phyloP scores from a whole-genome alignment of 2,329 filamentous ascomycete genomes.

The Cladorrhinum sp. region DNA sequence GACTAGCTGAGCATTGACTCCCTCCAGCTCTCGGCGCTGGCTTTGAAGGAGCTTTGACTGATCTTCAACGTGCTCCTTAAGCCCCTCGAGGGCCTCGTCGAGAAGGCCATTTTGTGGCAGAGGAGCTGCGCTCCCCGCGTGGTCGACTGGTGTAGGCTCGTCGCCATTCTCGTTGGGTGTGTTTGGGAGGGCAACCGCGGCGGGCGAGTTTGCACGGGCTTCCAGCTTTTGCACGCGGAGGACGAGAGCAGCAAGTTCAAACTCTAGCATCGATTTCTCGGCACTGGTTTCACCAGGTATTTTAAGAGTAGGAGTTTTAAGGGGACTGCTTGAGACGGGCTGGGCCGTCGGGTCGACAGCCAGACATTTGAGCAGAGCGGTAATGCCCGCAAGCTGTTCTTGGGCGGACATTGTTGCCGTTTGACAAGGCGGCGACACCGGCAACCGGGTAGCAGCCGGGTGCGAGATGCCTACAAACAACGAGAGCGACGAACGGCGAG shows the following conservation, averaged over 20 bases:
- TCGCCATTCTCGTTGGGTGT: conserved; percentile 74
- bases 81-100: conserved; percentile 75
- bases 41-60: conserved; percentile 89
- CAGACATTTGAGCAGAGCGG: conserved; percentile 32
- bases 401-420: conserved; percentile 32
- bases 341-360: conserved; percentile 29
- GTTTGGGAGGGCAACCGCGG: conserved; percentile 62
- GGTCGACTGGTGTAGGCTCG: conserved; percentile 60
- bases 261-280: conserved; percentile 76
- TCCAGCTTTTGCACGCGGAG: conserved; percentile 80
- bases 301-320: conserved; percentile 45
- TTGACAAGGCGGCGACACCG: conserved; percentile 18
- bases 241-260: conserved; percentile 76
- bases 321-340: conserved; percentile 29
- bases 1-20: conserved; percentile 79
- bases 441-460: conserved; percentile 16
- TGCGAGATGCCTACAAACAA: conserved; percentile 6
- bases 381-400: conserved; percentile 30
- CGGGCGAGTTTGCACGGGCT: conserved; percentile 64
- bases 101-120: conserved; percentile 30
- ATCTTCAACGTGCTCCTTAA: conserved; percentile 88
- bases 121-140: conserved; percentile 26
- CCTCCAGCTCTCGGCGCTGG: conserved; percentile 80
- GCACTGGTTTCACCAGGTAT: conserved; percentile 74
- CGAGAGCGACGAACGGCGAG: neutral